Evolutionary conservation across 306 rosid species (phyloP), one percentile per base, ranked within the genome.

Genomic region (Elaeagnus macrophylla): DNA sequence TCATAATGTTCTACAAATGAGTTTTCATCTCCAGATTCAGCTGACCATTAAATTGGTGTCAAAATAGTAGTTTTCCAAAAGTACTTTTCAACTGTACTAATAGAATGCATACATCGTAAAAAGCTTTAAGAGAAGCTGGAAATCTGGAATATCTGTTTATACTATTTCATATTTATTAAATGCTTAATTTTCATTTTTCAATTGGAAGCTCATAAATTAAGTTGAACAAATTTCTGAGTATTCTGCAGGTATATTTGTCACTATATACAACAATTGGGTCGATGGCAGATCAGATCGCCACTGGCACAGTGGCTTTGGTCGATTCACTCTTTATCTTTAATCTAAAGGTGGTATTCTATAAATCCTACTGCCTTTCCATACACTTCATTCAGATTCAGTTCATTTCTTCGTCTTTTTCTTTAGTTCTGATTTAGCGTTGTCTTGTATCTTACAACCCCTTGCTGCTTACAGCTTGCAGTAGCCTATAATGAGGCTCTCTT

Each of bases 211-310:
- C 57, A 9, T n/a, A 9, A 47, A 1, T 10, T 48, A 16, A 48
- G 25, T 13, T 10, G 14, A 35, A 42, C 53, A 10, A 14, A 20
- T 56, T 56, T 37, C n/a, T 7, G 61, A 57, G 36, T 38, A 44
- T 51, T 14, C 5, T 69, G 70, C 91, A 86, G 97, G 94, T 90
- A 15, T 86, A 90, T 77, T 66, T 90, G 76, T 86, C 94, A 47
- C 75, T 90, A 54, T 86, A 86, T 80, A 78, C 95, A 25, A 82
- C 85, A 19, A 75, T 80, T 68, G 81, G 76, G 32, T 74, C 86
- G 38, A 86, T 90, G 95, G 83, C 77, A 39, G 83, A 66, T 72
- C 97, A 86, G 70, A 82, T 84, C 45, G 59, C 73, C 53, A 66
- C 75, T 41, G 84, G 77, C 53, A 54, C 83, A 37, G 66, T 68